Conservation (phyloP, 1,139 yeast species). For the Magnusiomyces fungicola region DNA sequence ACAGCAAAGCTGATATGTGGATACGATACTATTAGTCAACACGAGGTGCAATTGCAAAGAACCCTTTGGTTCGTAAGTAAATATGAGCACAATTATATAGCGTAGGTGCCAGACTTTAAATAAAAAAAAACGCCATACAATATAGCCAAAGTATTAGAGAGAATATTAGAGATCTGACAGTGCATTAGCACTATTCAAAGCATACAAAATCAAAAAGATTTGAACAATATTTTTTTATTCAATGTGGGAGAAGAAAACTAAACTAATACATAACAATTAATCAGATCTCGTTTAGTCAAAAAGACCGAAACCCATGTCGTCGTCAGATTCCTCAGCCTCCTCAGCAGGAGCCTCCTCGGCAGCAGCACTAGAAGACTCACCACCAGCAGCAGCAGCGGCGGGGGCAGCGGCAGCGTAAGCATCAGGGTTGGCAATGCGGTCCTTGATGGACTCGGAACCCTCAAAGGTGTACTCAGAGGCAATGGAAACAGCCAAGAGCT, state of each 20-base stretch:
- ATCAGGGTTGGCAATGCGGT: constrained; percentile 99
- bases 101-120: too few relatives aligned
- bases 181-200: too few relatives aligned
- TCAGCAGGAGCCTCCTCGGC: constrained; percentile 61
- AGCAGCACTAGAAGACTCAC: constrained; percentile 65
- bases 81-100: too few relatives aligned
- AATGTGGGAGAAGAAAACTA: neutral
- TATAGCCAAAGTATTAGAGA: too few relatives aligned
- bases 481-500: constrained; percentile 92
- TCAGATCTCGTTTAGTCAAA: constrained; percentile 30
- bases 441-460: constrained; percentile 98
- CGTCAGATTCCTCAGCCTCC: constrained; percentile 60
- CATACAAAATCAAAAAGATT: neutral
- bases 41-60: too few relatives aligned
- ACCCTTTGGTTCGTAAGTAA: too few relatives aligned
- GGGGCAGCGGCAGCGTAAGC: constrained; percentile 99
- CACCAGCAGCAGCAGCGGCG: constrained; percentile 64
- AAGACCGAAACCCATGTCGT: constrained; percentile 44
- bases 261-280: neutral
- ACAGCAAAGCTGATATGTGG: too few relatives aligned
- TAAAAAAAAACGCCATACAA: too few relatives aligned
- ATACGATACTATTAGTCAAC: too few relatives aligned
- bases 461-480: constrained; percentile 99
- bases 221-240: neutral
- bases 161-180: too few relatives aligned